These are phyloP conservation scores for Ophiobolus disseminans DNA, from an alignment of 2,329 filamentous ascomycete genomes.

Conservation along the genomic window DNA sequence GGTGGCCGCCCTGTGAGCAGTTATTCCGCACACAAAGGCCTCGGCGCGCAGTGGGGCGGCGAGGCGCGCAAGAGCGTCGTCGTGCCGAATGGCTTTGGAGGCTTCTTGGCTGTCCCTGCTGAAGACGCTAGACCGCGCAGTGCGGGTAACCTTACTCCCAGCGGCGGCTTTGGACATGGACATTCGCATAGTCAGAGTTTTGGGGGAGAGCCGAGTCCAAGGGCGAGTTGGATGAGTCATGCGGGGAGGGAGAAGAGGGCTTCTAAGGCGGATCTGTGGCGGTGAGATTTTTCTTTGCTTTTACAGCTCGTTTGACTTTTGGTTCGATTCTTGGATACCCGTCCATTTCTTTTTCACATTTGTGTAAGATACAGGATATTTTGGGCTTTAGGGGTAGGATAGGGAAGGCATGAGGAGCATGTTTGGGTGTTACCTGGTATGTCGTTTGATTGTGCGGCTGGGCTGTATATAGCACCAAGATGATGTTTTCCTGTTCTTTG, in stretches of 20 bases:
- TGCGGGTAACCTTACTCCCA: slow-evolving; percentile 37
- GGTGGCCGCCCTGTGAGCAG: slow-evolving; percentile 55
- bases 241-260: slow-evolving; percentile 42
- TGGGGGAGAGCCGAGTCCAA: slow-evolving; percentile 21
- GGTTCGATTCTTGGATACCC: slow-evolving; percentile 13
- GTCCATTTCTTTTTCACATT: slow-evolving; percentile 15
- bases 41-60: slow-evolving; percentile 65
- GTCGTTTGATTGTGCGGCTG: too few relatives aligned
- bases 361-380: not conserved
- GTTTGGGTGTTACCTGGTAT: too few relatives aligned
- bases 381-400: not conserved
- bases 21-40: slow-evolving; percentile 54
- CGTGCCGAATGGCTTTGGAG: slow-evolving; percentile 72
- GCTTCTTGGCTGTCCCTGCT: slow-evolving; percentile 68
- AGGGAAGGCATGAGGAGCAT: not conserved
- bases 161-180: slow-evolving; percentile 30
- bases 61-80: slow-evolving; percentile 67
- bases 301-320: slow-evolving; percentile 4
- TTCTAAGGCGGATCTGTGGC: slow-evolving; percentile 46
- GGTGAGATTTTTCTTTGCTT: slow-evolving; percentile 20
- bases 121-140: slow-evolving; percentile 44
- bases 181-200: slow-evolving; percentile 36
- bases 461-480: too few relatives aligned
- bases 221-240: slow-evolving; percentile 44
- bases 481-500: too few relatives aligned